Percentiles rank a stretch among this genome's conserved stretches.
These are phyloP conservation scores for Scedosporium minutisporum DNA, from an alignment of 2,329 filamentous ascomycete genomes.

Conservation along the genomic window DNA sequence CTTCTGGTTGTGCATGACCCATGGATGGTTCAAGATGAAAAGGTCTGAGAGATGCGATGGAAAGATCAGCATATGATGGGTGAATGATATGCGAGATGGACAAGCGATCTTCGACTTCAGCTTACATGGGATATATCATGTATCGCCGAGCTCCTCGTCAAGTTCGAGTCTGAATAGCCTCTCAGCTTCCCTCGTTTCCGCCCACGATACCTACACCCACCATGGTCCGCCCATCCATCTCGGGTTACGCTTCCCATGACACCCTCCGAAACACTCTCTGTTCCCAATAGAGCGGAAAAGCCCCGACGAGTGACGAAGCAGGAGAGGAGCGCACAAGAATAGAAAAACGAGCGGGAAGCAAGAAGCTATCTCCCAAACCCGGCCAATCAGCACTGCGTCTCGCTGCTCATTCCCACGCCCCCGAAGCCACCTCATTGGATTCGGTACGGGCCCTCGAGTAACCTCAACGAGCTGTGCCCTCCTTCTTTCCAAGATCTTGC, in stretches of 20 bases:
- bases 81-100: background rate
- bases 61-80: background rate
- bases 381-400: background rate
- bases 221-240: background rate
- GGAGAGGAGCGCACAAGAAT: background rate
- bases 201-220: background rate
- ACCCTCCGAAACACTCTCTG: background rate
- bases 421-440: background rate
- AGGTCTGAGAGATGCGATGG: background rate
- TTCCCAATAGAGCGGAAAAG: conserved; percentile 3
- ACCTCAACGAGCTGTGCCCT: too few species aligned
- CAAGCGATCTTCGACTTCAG: background rate
- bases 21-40: background rate
- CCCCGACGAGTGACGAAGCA: conserved; percentile 1
- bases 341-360: background rate
- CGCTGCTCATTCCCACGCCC: background rate
- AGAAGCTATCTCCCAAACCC: background rate
- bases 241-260: background rate
- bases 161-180: background rate
- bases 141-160: background rate
- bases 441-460: too few species aligned
- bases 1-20: background rate
- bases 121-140: background rate
- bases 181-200: background rate
- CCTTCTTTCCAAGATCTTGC: too few species aligned